Evolutionary conservation across 192 early-diverging fungal genomes (phyloP).

Genomic region (Mortierella hygrophila): DNA sequence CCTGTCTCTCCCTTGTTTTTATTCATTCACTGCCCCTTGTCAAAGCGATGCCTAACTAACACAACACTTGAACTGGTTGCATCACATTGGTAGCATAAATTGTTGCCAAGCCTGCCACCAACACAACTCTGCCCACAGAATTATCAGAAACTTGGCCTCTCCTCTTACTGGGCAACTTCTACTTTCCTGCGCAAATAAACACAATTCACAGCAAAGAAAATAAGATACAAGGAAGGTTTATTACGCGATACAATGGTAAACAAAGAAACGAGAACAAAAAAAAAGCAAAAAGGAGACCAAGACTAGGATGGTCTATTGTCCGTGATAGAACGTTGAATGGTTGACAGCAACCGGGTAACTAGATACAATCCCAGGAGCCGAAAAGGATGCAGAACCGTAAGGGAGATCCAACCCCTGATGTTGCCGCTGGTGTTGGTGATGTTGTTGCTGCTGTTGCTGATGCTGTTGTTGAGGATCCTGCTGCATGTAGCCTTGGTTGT

Average conservation of each 20-base stretch:
- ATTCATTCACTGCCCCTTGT: not conserved
- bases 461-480: not conserved
- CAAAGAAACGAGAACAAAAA: not conserved
- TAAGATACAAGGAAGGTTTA: conserved; percentile 1
- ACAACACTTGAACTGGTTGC: no score
- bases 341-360: not conserved
- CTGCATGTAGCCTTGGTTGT: not conserved
- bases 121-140: no score
- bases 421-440: not conserved
- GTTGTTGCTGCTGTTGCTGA: not conserved
- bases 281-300: not conserved
- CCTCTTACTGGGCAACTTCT: no score
- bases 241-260: not conserved
- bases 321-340: not conserved
- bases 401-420: not conserved
- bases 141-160: no score
- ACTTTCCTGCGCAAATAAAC: no score
- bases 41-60: no score
- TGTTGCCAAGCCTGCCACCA: no score
- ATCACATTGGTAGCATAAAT: not conserved
- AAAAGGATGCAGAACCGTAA: not conserved
- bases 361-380: not conserved
- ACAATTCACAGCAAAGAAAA: not conserved
- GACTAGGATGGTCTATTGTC: not conserved
- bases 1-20: not conserved